Evolutionary conservation across 1,139 yeast species (phyloP), one percentile per base, ranked within the genome.

Genomic region (Taphrina deformans): DNA sequence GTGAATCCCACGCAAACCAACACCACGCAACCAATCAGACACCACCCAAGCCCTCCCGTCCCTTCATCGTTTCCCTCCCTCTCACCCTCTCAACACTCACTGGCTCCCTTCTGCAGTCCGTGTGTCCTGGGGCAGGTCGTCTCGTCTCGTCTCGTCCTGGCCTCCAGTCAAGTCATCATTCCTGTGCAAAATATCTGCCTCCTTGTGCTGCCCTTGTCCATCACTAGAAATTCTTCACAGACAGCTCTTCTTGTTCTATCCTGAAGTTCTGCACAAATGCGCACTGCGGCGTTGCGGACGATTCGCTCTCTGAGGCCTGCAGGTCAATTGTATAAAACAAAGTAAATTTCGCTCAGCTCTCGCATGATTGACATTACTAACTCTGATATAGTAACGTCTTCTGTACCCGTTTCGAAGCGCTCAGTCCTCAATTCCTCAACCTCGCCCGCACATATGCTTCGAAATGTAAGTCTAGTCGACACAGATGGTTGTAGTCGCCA

Each of bases 381-480:
- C n/a, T n/a, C n/a, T 14, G 21, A 7, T 7, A 16, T 26, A 59
- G 63, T n/a, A 24, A 48, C 27, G 51, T 41, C 27, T 23, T 21
- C 14, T 38, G 31, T 40, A 29, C 63, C 4, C 63, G 46, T 9
- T 40, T 50, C 41, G 51, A 59, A 21, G 26, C 56, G 18, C 63
- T 59, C 31, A 27, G 27, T 18, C 63, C 63, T 7, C 63, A 59
- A 24, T 48, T 59, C 51, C 51, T 59, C 27, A 51, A 29, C 14
- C 48, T 48, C 27, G 56, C 63, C 12, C 23, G 65, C 18, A 38
- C 50, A 9, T 76, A 76, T 68, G 78, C 79, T 48, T 76, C 79
- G 60, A 75, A 75, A 65, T 71, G 73, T 73, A 69, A 66, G 73
- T 70, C 6, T 29, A 29, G 6, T 10, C 21, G 44, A 14, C 14